Percentiles rank a stretch among this genome's conserved stretches.
Evolutionary conservation across 768 basidiomycete genomes (phyloP).

Genomic region (Mycena latifolia): DNA sequence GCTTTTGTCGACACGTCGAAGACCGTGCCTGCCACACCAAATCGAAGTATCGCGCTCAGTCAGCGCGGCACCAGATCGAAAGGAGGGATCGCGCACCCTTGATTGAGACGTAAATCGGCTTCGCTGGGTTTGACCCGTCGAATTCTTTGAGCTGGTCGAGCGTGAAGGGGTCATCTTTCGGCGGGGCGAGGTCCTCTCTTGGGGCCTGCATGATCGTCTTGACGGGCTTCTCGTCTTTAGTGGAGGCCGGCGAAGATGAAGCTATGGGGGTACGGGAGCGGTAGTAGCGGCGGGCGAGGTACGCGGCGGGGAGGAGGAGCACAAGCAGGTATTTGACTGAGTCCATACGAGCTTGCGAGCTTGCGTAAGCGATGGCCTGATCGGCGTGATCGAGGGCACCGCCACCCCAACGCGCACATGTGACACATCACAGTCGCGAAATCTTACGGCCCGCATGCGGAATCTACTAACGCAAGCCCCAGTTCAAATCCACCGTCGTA

Average conservation of each 20-base stretch:
- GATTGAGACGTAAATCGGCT: slow-evolving; percentile 93
- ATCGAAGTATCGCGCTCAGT: background rate
- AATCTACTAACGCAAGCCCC: too few species aligned
- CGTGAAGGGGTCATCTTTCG: slow-evolving; percentile 87
- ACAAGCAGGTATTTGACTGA: too few species aligned
- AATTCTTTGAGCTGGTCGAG: slow-evolving; percentile 73
- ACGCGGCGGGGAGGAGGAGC: slow-evolving; percentile 19
- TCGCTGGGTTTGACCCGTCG: slow-evolving; percentile 73
- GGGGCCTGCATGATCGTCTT: slow-evolving; percentile 83
- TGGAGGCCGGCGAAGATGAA: background rate
- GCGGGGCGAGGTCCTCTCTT: slow-evolving; percentile 69
- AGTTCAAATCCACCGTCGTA: too few species aligned
- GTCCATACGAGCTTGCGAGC: too few species aligned
- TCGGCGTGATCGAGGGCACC: too few species aligned
- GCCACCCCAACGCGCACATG: too few species aligned
- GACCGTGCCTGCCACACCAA: slow-evolving; percentile 87
- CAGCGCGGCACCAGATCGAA: background rate
- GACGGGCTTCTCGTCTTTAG: slow-evolving; percentile 9
- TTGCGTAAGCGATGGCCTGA: too few species aligned
- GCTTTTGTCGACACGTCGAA: slow-evolving; percentile 91
- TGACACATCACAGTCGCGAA: too few species aligned
- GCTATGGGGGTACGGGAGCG: background rate
- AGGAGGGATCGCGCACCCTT: slow-evolving; percentile 73
- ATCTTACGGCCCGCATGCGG: too few species aligned
- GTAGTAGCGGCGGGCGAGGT: slow-evolving; percentile 21